A percentile compares a stretch with the other conserved stretches of the same genome.
These are phyloP conservation scores for Solanum medicagineum DNA, from an alignment of 257 asterid genomes.

Conservation along the genomic window DNA sequence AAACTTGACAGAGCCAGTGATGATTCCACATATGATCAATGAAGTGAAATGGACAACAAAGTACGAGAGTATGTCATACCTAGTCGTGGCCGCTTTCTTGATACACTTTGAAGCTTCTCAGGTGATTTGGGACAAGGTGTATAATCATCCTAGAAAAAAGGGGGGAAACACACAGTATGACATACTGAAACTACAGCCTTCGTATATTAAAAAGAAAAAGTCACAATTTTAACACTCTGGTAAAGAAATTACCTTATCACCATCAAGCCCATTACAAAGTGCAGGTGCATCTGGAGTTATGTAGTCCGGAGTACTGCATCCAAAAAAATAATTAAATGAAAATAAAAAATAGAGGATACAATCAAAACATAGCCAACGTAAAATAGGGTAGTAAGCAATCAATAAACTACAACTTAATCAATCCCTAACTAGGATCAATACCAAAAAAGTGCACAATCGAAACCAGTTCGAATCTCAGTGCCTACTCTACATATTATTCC, in stretches of 20 bases:
- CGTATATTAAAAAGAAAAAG: background rate
- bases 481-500: background rate
- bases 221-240: background rate
- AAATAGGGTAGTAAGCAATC: background rate
- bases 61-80: conserved; percentile 19
- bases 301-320: conserved; percentile 77
- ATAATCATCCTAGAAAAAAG: conserved; percentile 36
- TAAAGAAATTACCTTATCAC: conserved; percentile 20
- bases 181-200: background rate
- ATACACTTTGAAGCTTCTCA: conserved; percentile 39
- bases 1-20: background rate
- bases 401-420: background rate
- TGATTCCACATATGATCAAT: background rate
- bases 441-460: background rate
- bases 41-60: background rate
- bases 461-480: background rate
- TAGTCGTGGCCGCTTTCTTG: conserved; percentile 52
- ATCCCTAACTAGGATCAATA: background rate
- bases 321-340: background rate
- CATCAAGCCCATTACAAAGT: conserved; percentile 17
- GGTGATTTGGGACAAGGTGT: conserved; percentile 69
- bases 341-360: background rate
- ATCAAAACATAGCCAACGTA: background rate
- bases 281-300: conserved; percentile 77
- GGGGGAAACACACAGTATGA: background rate